These are phyloP conservation scores for Phyllosticta citrichinensis DNA, from an alignment of 2,329 filamentous ascomycete genomes.

Conservation along the genomic window DNA sequence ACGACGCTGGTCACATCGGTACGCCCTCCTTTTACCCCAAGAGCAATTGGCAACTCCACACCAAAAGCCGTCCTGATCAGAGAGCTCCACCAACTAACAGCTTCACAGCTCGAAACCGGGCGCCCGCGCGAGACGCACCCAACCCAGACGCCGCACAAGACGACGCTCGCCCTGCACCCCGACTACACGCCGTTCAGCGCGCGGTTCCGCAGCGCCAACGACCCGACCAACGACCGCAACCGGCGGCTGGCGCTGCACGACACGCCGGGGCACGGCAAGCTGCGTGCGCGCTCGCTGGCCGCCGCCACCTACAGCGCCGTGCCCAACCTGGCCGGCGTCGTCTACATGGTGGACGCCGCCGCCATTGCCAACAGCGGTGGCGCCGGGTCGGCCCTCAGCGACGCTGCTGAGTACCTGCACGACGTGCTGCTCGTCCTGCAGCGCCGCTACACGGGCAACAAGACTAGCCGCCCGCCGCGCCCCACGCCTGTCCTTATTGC, in stretches of 20 bases:
- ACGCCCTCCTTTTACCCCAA: conserved; percentile 12
- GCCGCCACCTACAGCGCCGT: conserved; percentile 36
- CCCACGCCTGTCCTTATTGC: conserved; percentile 70
- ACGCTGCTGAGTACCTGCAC: conserved; percentile 77
- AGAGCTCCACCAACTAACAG: not conserved
- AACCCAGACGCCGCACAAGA: conserved; percentile 49
- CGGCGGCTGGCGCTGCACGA: conserved; percentile 72
- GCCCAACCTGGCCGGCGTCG: conserved; percentile 53
- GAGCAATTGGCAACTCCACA: not conserved
- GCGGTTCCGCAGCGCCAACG: conserved; percentile 55
- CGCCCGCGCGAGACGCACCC: conserved; percentile 48
- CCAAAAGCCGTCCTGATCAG: not conserved
- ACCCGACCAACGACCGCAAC: conserved; percentile 43
- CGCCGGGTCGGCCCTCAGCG: conserved; percentile 42
- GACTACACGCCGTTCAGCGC: conserved; percentile 45
- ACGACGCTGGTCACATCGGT: conserved; percentile 77
- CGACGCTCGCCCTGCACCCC: conserved; percentile 46
- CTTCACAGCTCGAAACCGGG: conserved; percentile 43
- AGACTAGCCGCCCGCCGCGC: conserved; percentile 46
- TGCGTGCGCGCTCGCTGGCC: conserved; percentile 54
- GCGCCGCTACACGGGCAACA: conserved; percentile 51
- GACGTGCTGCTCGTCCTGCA: conserved; percentile 79
- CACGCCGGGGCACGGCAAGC: conserved; percentile 91
- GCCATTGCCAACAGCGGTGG: conserved; percentile 24
- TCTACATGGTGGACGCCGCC: conserved; percentile 85